A percentile compares a stretch with the other conserved stretches of the same genome.
Evolutionary conservation across 768 basidiomycete genomes (phyloP).

Genomic region (Leccinum uliginosum): DNA sequence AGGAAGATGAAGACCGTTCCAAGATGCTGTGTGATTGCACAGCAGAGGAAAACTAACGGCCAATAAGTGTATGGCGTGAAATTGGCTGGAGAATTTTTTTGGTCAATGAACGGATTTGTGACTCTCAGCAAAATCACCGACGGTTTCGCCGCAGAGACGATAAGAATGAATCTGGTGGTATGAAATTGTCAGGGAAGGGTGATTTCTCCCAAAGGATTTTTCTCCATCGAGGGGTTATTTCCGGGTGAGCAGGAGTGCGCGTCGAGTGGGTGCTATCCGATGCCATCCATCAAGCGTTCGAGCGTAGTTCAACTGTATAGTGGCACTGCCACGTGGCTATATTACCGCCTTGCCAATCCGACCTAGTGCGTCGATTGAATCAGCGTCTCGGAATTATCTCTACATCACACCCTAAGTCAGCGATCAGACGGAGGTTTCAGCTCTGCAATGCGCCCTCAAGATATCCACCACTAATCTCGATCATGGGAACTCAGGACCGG

Average conservation of each 20-base stretch:
- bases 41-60: slow-evolving; percentile 64
- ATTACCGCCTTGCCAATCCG: slow-evolving; percentile 1
- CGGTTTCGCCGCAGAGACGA: slow-evolving; percentile 75
- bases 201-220: slow-evolving; percentile 78
- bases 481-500: slow-evolving; percentile 21
- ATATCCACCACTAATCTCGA: slow-evolving; percentile 18
- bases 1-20: slow-evolving; percentile 79
- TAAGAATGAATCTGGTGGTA: slow-evolving; percentile 70
- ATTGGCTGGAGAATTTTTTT: slow-evolving; percentile 49
- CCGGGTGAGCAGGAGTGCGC: background rate
- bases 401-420: background rate
- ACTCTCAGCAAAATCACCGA: slow-evolving; percentile 35
- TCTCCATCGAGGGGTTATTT: slow-evolving; percentile 47
- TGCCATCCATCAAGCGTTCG: background rate
- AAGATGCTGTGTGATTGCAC: slow-evolving; percentile 80
- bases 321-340: slow-evolving; percentile 11
- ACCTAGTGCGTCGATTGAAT: background rate
- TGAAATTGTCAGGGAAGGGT: slow-evolving; percentile 80
- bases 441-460: slow-evolving; percentile 1
- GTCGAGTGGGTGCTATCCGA: background rate
- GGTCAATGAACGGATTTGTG: slow-evolving; percentile 11
- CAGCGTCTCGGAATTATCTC: slow-evolving; percentile 14
- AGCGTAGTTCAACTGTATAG: background rate
- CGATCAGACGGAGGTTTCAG: slow-evolving; percentile 3
- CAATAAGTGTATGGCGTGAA: slow-evolving; percentile 76